Percentiles rank a stretch among this genome's conserved stretches.
Evolutionary conservation across 2,329 filamentous ascomycete genomes (phyloP).

Genomic region (Aspergillus sp.): DNA sequence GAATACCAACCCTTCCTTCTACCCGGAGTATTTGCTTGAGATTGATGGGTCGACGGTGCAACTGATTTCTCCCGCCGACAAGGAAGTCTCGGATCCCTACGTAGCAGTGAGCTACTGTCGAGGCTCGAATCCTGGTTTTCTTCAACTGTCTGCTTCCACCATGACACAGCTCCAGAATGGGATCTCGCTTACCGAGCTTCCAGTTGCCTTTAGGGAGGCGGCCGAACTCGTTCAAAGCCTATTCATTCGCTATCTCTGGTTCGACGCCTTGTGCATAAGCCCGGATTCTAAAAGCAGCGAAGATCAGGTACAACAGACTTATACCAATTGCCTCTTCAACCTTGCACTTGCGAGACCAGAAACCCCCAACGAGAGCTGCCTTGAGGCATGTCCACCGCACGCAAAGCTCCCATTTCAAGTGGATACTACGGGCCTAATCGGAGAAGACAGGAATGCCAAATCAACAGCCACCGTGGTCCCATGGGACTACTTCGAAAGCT

Average conservation of each 20-base stretch:
- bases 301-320: neutral
- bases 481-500: neutral
- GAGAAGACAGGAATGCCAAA: neutral
- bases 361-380: neutral
- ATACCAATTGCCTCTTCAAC: neutral
- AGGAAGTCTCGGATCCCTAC: neutral
- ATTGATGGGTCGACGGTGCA: neutral
- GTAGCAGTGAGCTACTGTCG: neutral
- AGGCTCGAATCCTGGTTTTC: too few species aligned
- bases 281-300: neutral
- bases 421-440: neutral
- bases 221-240: neutral
- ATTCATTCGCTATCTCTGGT: neutral
- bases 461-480: neutral
- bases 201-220: neutral
- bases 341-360: neutral
- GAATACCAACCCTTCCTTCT: neutral
- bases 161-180: neutral
- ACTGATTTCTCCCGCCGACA: neutral
- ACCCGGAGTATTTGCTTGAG: neutral
- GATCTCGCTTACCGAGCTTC: neutral
- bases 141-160: neutral
- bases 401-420: neutral
- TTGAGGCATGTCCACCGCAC: neutral
- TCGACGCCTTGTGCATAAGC: neutral